Evolutionary conservation across 2,329 filamentous ascomycete genomes (phyloP), one percentile per base, ranked within the genome.

Genomic region (Dactylellina haptotyla): DNA sequence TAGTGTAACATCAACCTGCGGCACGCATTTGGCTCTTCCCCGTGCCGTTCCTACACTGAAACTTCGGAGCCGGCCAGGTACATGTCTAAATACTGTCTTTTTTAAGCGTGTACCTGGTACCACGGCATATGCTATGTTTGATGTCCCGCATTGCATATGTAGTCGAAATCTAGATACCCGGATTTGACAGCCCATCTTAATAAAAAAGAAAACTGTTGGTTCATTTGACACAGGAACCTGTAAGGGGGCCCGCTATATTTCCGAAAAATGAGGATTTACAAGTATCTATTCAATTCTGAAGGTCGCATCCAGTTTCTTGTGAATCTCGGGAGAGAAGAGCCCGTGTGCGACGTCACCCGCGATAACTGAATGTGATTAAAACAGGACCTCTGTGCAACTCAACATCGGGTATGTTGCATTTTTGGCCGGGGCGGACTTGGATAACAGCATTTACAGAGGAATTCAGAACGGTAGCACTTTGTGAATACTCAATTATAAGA

Each of bases 361-460:
- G 48, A 23, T 16, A 23, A 34, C 20, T 53, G 8, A 10, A 16
- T 25, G 58, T 46, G 12, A 14, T 43, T 34, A 28, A 39, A 53
- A 18, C 32, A n/a, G 28, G 26, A 30, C 0, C 4, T 37, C 61
- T 59, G 53, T 56, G 28, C 23, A 37, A 73, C 61, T 39, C 30
- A 4, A 30, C 12, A 43, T n/a, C 61, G 69, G 69, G 56, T 43
- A 72, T 72, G 53, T 72, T 72, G 67, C 67, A 61, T 65, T 65
- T 72, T 65, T 23, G 41, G 46, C n/a, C n/a, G n/a, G n/a, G n/a
- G n/a, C n/a, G n/a, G n/a, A n/a, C n/a, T n/a, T n/a, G n/a, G n/a
- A n/a, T n/a, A n/a, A n/a, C n/a, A n/a, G n/a, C n/a, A n/a, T n/a
- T n/a, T n/a, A n/a, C n/a, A n/a, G n/a, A n/a, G n/a, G n/a, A n/a